phyloP scores from a whole-genome alignment of 2,329 filamentous ascomycete genomes.

The Ophiostoma perfectum region DNA sequence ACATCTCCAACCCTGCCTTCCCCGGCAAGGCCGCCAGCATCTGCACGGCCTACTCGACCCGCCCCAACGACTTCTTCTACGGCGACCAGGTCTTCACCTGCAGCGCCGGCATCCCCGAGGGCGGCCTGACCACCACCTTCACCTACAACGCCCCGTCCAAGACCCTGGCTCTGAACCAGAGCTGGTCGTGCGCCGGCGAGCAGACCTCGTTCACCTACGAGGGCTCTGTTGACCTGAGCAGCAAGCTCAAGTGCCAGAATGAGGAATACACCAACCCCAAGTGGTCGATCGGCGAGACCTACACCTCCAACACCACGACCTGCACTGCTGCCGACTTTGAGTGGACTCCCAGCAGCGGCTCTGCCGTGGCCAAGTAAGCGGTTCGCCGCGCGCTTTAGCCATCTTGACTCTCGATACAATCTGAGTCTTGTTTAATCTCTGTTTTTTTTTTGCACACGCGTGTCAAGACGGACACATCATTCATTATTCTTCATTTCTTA shows the following conservation, averaged over 20 bases:
- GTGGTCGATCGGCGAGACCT: conserved; percentile 39
- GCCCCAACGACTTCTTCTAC: conserved; percentile 47
- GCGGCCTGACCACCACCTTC: conserved; percentile 37
- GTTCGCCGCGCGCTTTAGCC: too few relatives aligned
- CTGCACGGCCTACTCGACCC: conserved; percentile 41
- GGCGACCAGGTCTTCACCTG: conserved; percentile 44
- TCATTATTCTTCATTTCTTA: background rate
- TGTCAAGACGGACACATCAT: too few relatives aligned
- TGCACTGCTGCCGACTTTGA: conserved; percentile 28
- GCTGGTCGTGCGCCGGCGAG: conserved; percentile 42
- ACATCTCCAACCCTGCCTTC: conserved; percentile 44
- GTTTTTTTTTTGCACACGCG: too few relatives aligned
- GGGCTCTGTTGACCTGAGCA: conserved; percentile 32
- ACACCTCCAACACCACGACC: conserved; percentile 34
- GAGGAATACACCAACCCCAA: conserved; percentile 36
- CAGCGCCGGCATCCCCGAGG: conserved; percentile 26
- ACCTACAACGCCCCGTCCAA: conserved; percentile 37
- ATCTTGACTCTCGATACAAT: too few relatives aligned
- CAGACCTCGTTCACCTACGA: conserved; percentile 36
- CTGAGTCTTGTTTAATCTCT: background rate
- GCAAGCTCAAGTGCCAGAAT: conserved; percentile 35
- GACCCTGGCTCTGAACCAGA: conserved; percentile 43
- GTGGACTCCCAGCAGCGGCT: background rate
- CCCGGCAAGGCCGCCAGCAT: conserved; percentile 30
- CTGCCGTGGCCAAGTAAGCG: background rate